phyloP scores from a whole-genome alignment of 495 filamentous ascomycete genomes.

The Annulohypoxylon moriforme region DNA sequence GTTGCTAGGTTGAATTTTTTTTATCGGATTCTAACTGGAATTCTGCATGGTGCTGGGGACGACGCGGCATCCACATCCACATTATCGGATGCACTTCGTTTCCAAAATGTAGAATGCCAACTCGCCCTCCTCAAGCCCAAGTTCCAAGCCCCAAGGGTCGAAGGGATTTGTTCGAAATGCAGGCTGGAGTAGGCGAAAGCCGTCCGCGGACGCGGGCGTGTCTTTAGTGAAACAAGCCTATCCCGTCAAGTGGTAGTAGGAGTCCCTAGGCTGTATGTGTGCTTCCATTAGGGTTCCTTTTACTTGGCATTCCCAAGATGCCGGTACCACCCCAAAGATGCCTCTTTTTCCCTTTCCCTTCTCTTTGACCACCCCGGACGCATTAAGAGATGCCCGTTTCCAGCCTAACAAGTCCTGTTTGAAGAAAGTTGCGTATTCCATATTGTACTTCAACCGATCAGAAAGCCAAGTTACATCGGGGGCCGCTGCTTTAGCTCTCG shows the following conservation, averaged over 20 bases:
- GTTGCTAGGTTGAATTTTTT: background rate
- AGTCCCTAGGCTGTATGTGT: conserved; percentile 7
- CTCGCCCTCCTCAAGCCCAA: conserved; percentile 8
- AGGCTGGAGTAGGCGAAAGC: conserved; percentile 20
- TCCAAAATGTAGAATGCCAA: conserved; percentile 37
- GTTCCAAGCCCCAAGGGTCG: background rate
- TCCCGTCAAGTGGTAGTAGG: conserved; percentile 13
- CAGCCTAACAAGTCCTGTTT: conserved; percentile 40
- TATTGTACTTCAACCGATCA: conserved; percentile 23
- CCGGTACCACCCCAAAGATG: conserved; percentile 43
- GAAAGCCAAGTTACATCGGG: conserved; percentile 39
- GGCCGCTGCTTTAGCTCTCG: conserved; percentile 41
- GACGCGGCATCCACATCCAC: conserved; percentile 38
- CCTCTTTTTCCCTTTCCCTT: conserved; percentile 22
- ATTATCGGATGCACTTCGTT: conserved; percentile 43
- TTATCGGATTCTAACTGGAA: conserved; percentile 35
- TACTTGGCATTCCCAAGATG: conserved; percentile 47
- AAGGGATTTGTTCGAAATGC: conserved; percentile 28
- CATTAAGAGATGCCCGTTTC: conserved; percentile 39
- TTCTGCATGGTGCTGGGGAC: conserved; percentile 40
- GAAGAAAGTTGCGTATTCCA: conserved; percentile 33
- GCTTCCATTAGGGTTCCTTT: conserved; percentile 45
- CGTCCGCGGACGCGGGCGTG: conserved; percentile 17
- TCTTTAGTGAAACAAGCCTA: conserved; percentile 11
- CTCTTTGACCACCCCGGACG: conserved; percentile 34